Base-by-base conservation (phyloP, 257 asterid genomes). In the Solanum sejunctum region DNA sequence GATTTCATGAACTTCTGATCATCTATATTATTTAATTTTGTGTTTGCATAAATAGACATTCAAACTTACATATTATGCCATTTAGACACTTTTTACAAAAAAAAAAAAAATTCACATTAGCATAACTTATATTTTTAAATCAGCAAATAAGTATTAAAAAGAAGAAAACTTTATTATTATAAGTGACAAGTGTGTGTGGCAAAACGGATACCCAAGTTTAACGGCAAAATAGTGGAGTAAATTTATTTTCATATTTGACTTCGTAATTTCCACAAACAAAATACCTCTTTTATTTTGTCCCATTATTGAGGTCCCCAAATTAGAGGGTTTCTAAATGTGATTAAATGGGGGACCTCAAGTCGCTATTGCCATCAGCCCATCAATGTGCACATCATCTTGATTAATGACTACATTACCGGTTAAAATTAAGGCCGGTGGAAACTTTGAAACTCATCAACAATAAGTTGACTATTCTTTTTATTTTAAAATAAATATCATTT, bases 361-460 rank as follows among this genome's bases (percentile, higher is more conserved):
- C 58, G 51, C 9, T 49, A 16, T 16, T 9, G 32, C 15, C 52
- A 69, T 39, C 51, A 17, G 47, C 63, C 23, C 26, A n/a, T 56
- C 61, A 16, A 6, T 69, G 78, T 70, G 20, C 26, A 63, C 23
- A 16, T 49, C 18, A 78, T 6, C 23, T 52, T 78, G 64, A 78
- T 52, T 51, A 16, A 28, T 78, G 83, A 77, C 47, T 28, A 26
- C 64, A 26, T 43, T 20, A 43, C 20, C 8, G 6, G 39, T 72
- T 72, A 70, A 72, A 72, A 72, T 18, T 43, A 72, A 78, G 64
- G 64, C 64, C 28, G 64, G 83, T 78, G 64, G 28, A 9, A 16
- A 52, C 39, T 54, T 52, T 78, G 45, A 3, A 78, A 26, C 28
- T 41, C 6, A 52, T 78, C 28, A 23, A 49, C 0, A 12, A 71